These are phyloP conservation scores for Moricandia arvensis DNA, from an alignment of 345 rosid genomes.

Conservation along the genomic window DNA sequence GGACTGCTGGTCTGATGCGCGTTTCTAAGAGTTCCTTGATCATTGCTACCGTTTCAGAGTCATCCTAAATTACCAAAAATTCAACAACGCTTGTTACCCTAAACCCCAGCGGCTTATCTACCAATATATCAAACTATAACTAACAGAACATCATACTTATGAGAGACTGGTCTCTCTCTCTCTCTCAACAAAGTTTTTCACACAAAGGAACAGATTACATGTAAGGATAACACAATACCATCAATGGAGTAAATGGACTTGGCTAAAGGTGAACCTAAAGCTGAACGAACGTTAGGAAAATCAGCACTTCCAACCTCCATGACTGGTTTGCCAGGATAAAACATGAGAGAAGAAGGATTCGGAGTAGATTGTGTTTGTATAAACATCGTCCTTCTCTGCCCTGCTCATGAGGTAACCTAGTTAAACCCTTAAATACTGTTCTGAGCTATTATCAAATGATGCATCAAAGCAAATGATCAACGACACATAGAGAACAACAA, in stretches of 20 bases:
- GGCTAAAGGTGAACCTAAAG: slow-evolving; percentile 72
- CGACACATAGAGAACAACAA: neutral
- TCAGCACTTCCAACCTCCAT: slow-evolving; percentile 92
- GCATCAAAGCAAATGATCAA: no score
- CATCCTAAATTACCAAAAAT: slow-evolving; percentile 52
- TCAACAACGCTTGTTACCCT: neutral
- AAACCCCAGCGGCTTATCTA: neutral
- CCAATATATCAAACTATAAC: neutral
- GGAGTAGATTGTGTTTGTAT: no score
- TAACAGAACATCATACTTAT: neutral
- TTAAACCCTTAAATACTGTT: neutral
- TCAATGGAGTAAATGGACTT: slow-evolving; percentile 72
- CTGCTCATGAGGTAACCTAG: slow-evolving; percentile 24
- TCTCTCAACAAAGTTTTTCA: neutral
- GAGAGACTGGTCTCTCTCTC: neutral
- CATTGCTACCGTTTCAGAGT: slow-evolving; percentile 95
- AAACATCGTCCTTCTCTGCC: no score
- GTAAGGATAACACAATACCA: slow-evolving; percentile 39
- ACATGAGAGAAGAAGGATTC: no score
- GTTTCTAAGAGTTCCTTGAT: slow-evolving; percentile 93
- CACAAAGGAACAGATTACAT: neutral
- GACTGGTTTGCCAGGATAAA: no score
- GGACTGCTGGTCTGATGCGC: slow-evolving; percentile 95
- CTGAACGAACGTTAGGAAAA: slow-evolving; percentile 81
- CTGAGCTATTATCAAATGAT: neutral